Base-by-base conservation (phyloP, 352 stramenopile genomes). In the Pythium volutum region DNA sequence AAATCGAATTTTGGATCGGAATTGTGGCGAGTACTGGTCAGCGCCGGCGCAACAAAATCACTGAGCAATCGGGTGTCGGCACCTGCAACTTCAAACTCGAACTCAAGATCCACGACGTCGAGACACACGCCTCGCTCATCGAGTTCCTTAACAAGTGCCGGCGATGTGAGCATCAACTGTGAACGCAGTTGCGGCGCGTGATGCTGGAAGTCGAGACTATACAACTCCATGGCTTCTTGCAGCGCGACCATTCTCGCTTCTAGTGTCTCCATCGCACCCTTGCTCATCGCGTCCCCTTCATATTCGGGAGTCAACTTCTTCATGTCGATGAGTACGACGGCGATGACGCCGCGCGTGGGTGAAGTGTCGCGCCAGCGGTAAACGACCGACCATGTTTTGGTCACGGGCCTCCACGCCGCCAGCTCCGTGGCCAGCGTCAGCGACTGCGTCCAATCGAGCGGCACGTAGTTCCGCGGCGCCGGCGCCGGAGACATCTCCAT, bases 141-240 rank as follows among this genome's bases (percentile, higher is more conserved):
- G 18, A 59, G 41, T 25, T 59, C 52, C 12, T 48, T 22, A 12
- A 57, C 50, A 16, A 49, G 16, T 10, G n/a, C 15, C 9, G 23
- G 16, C 4, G 52, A 48, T 16, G 23, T 56, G n/a, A 11, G 4
- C 33, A 27, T 49, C 38, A 59, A 31, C 25, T 39, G 20, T 1
- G 12, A 14, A 16, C 50, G 50, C 34, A 59, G n/a, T 50, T 18
- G 25, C n/a, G 23, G 38, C 14, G 52, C 38, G 23, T 41, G 25
- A 6, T 50, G 38, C n/a, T 59, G 52, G 20, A 39, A 50, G n/a
- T 59, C 9, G 36, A 59, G 23, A 20, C 26, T 23, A 4, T 22
- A 34, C 23, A 59, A 25, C 16, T 59, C 52, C 33, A 59, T 49
- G 1, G 52, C 52, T 31, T 59, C 52, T 29, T 38, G 52, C 12